A percentile compares a stretch with the other conserved stretches of the same genome.
These are phyloP conservation scores for Termitomyces sp. DNA, from an alignment of 768 basidiomycete species.

Conservation along the genomic window DNA sequence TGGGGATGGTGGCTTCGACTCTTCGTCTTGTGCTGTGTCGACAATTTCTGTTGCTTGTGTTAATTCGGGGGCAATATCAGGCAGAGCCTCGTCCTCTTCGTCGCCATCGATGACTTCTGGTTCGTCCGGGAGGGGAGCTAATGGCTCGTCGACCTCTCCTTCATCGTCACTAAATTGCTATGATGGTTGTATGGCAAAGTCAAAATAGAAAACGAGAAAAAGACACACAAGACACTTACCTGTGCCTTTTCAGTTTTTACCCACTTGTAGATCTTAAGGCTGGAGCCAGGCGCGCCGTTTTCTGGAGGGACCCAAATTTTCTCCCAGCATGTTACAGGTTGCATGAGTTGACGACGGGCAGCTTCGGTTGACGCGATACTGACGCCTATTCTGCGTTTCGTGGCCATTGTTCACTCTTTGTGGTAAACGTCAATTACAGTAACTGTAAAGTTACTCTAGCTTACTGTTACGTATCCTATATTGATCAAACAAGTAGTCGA, in stretches of 20 bases:
- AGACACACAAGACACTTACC: conserved; percentile 34
- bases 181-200: background rate
- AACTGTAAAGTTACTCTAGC: background rate
- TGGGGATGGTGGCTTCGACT: conserved; percentile 65
- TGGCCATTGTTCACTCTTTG: conserved; percentile 51
- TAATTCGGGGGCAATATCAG: conserved; percentile 35
- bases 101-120: conserved; percentile 74
- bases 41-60: conserved; percentile 27
- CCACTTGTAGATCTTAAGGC: conserved; percentile 73
- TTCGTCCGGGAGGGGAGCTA: conserved; percentile 78
- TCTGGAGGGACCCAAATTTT: conserved; percentile 69
- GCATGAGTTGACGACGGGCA: conserved; percentile 82
- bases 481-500: background rate
- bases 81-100: conserved; percentile 67
- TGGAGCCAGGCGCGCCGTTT: conserved; percentile 51
- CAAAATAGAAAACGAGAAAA: background rate
- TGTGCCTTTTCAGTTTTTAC: conserved; percentile 77
- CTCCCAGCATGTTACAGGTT: conserved; percentile 87
- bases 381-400: conserved; percentile 74
- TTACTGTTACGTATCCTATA: too few species aligned
- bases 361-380: conserved; percentile 77
- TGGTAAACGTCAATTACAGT: conserved; percentile 2
- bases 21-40: conserved; percentile 44
- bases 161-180: conserved; percentile 91
- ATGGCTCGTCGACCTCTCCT: conserved; percentile 73